These are phyloP conservation scores for Metschnikowia picachoensis DNA, from an alignment of 805 yeast species.

Conservation along the genomic window DNA sequence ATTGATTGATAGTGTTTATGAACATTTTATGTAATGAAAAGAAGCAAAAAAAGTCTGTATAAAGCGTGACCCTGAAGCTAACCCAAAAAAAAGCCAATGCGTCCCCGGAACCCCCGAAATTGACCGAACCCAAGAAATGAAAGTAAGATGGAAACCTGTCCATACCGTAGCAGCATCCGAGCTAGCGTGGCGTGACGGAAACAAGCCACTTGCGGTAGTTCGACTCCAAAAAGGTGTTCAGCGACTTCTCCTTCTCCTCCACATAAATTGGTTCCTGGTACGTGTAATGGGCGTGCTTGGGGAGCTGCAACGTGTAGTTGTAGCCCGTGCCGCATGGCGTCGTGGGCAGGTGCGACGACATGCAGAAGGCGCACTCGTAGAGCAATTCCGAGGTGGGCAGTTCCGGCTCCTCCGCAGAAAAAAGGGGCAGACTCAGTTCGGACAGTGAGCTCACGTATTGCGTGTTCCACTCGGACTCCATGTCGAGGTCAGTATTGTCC, in stretches of 20 bases:
- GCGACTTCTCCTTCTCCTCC: constrained; percentile 10
- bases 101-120: no score
- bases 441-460: constrained; percentile 11
- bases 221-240: constrained; percentile 14
- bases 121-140: no score
- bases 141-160: background rate
- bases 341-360: constrained; percentile 14
- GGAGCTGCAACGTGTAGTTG: constrained; percentile 15
- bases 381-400: constrained; percentile 12
- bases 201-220: constrained; percentile 23
- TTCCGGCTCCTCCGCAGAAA: constrained; percentile 8
- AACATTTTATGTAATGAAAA: no score
- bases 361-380: constrained; percentile 19
- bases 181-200: constrained; percentile 17
- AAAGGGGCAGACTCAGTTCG: constrained; percentile 5
- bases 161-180: background rate
- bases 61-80: no score
- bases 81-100: no score
- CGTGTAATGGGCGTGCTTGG: constrained; percentile 10
- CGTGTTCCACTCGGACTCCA: constrained; percentile 21
- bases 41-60: no score
- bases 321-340: constrained; percentile 13
- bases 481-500: constrained; percentile 18
- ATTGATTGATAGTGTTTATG: no score
- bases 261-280: constrained; percentile 12